Evolutionary conservation across 2,329 filamentous ascomycete species (phyloP).

Genomic region (Calonectria leucothoes): DNA sequence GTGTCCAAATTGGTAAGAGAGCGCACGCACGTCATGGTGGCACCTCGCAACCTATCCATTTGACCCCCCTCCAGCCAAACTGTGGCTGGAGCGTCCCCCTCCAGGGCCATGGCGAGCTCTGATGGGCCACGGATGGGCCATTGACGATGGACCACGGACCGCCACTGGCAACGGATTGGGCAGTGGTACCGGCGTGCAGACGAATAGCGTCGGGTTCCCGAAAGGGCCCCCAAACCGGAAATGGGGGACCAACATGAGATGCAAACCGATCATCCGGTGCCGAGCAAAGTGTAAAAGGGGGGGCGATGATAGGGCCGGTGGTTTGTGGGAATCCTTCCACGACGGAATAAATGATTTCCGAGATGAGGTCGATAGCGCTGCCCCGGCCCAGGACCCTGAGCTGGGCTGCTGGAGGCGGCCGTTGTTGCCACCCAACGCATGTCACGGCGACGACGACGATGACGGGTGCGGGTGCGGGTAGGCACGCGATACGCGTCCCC

Average conservation of each 20-base stretch:
- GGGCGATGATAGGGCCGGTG: constrained; percentile 28
- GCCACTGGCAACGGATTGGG: constrained; percentile 30
- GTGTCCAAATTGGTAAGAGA: constrained; percentile 38
- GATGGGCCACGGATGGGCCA: background rate
- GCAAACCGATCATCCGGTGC: constrained; percentile 38
- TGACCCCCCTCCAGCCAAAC: constrained; percentile 35
- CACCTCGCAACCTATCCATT: constrained; percentile 17
- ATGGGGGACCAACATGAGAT: constrained; percentile 35
- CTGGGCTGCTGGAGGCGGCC: constrained; percentile 27
- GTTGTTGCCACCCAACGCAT: constrained; percentile 29
- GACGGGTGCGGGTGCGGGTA: background rate
- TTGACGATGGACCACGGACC: constrained; percentile 19
- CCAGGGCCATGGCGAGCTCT: constrained; percentile 13
- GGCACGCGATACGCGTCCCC: constrained; percentile 20
- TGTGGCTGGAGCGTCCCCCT: constrained; percentile 33
- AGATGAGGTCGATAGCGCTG: constrained; percentile 36
- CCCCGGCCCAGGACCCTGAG: constrained; percentile 28
- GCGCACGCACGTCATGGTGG: constrained; percentile 40
- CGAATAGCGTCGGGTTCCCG: constrained; percentile 23
- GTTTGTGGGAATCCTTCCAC: constrained; percentile 20
- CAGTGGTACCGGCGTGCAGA: constrained; percentile 17
- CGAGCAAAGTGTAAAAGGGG: constrained; percentile 27
- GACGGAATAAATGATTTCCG: constrained; percentile 31
- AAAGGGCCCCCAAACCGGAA: constrained; percentile 27
- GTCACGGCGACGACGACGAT: constrained; percentile 11